phyloP scores from a whole-genome alignment of 371 early-diverging fungal species.

The Conidiobolus incongruus region DNA sequence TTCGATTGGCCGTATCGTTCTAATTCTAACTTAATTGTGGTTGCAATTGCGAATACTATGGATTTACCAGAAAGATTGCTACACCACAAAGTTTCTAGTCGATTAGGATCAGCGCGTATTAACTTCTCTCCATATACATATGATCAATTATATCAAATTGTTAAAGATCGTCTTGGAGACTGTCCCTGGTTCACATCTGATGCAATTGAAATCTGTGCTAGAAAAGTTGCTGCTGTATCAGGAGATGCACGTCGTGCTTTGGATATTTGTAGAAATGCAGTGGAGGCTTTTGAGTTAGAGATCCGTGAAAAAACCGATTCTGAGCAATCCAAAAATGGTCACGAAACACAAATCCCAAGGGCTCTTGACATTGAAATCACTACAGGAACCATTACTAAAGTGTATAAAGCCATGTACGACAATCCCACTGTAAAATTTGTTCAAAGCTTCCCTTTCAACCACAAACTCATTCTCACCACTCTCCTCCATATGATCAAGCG shows the following conservation, averaged over 20 bases:
- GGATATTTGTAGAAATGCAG: slow-evolving; percentile 72
- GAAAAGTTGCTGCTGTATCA: slow-evolving; percentile 84
- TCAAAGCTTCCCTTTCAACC: neutral
- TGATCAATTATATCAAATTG: slow-evolving; percentile 62
- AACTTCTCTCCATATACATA: slow-evolving; percentile 78
- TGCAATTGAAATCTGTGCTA: slow-evolving; percentile 82
- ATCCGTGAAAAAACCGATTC: neutral
- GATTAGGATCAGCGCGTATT: slow-evolving; percentile 67
- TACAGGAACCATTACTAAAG: slow-evolving; percentile 2
- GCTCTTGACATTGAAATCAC: neutral
- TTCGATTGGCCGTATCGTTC: slow-evolving; percentile 89
- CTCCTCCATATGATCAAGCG: neutral
- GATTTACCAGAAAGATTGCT: slow-evolving; percentile 90
- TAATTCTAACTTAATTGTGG: slow-evolving; percentile 62
- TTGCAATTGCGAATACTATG: slow-evolving; percentile 98
- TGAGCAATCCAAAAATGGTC: slow-evolving; percentile 63
- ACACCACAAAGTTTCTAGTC: slow-evolving; percentile 77
- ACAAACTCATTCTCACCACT: neutral
- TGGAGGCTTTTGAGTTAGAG: neutral
- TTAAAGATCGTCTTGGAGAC: slow-evolving; percentile 50
- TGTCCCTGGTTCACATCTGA: slow-evolving; percentile 47
- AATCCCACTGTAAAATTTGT: slow-evolving; percentile 4
- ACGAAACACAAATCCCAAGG: slow-evolving; percentile 21
- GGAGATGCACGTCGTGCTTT: slow-evolving; percentile 94
- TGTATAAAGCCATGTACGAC: slow-evolving; percentile 1